These are phyloP conservation scores for Microcyclospora tardicrescens DNA, from an alignment of 2,329 filamentous ascomycete genomes.

Conservation along the genomic window DNA sequence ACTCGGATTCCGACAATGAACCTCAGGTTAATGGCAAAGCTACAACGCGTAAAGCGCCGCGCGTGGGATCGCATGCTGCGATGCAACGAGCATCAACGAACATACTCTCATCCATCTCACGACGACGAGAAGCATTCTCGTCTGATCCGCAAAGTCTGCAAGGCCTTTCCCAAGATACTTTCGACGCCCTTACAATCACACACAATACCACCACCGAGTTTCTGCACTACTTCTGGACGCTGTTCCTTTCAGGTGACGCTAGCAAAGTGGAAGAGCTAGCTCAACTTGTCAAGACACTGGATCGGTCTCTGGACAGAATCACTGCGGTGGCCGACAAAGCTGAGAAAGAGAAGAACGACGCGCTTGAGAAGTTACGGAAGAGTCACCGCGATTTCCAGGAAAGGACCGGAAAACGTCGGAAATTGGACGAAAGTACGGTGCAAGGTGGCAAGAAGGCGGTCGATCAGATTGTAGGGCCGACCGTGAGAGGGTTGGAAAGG, in stretches of 20 bases:
- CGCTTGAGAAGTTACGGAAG: conserved; percentile 53
- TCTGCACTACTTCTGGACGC: conserved; percentile 90
- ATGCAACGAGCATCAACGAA: conserved; percentile 52
- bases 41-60: conserved; percentile 15
- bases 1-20: conserved; percentile 36
- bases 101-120: conserved; percentile 51
- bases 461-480: conserved; percentile 61
- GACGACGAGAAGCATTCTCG: conserved; percentile 26
- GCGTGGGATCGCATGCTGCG: conserved; percentile 58
- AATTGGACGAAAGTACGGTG: conserved; percentile 49
- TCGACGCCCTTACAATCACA: conserved; percentile 56
- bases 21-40: conserved; percentile 12
- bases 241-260: conserved; percentile 81
- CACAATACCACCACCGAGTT: conserved; percentile 93
- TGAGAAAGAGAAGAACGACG: conserved; percentile 56
- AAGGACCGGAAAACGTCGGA: conserved; percentile 59
- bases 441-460: conserved; percentile 67
- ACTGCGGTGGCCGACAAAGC: conserved; percentile 68
- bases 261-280: conserved; percentile 62
- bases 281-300: conserved; percentile 69
- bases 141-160: conserved; percentile 13
- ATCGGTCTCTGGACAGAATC: conserved; percentile 64
- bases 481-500: conserved; percentile 54
- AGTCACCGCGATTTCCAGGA: conserved; percentile 59
- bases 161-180: conserved; percentile 34